phyloP scores from a whole-genome alignment of 83 land plant species.

The Picea mariana region DNA sequence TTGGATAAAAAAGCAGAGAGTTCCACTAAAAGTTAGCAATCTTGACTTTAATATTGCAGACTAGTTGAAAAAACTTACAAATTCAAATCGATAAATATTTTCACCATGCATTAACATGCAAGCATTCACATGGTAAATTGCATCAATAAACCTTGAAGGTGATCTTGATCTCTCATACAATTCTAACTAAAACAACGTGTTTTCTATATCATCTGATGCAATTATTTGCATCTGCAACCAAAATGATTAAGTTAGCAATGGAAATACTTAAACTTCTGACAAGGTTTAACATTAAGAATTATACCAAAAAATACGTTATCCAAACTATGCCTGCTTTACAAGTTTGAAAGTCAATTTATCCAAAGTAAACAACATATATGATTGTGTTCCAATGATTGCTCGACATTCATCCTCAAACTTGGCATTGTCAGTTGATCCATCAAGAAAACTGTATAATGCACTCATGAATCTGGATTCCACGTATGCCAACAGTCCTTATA shows the following conservation, averaged over 20 bases:
- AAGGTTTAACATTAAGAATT: neutral
- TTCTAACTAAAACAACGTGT: constrained; percentile 72
- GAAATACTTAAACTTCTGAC: neutral
- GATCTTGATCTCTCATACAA: constrained; percentile 72
- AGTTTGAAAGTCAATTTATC: constrained; percentile 87
- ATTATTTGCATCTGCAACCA: constrained; percentile 65
- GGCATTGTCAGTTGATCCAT: constrained; percentile 87
- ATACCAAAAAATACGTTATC: neutral
- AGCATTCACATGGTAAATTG: constrained; percentile 86
- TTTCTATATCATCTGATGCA: constrained; percentile 80
- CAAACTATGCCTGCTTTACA: constrained; percentile 69
- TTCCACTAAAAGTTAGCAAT: constrained; percentile 13
- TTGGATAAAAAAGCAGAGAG: neutral
- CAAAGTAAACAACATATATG: constrained; percentile 86
- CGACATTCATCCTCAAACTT: constrained; percentile 59
- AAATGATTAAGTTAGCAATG: neutral
- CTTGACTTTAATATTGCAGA: constrained; percentile 28
- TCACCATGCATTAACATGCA: constrained; percentile 79
- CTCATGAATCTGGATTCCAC: constrained; percentile 50
- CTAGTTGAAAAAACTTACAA: constrained; percentile 38
- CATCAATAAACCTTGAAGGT: constrained; percentile 59
- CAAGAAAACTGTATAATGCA: constrained; percentile 70
- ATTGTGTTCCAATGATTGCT: constrained; percentile 88
- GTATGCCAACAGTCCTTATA: no score
- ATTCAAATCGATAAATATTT: constrained; percentile 79